Conservation (phyloP, 805 yeast genomes). For the Crinitomyces ghanaensis region DNA sequence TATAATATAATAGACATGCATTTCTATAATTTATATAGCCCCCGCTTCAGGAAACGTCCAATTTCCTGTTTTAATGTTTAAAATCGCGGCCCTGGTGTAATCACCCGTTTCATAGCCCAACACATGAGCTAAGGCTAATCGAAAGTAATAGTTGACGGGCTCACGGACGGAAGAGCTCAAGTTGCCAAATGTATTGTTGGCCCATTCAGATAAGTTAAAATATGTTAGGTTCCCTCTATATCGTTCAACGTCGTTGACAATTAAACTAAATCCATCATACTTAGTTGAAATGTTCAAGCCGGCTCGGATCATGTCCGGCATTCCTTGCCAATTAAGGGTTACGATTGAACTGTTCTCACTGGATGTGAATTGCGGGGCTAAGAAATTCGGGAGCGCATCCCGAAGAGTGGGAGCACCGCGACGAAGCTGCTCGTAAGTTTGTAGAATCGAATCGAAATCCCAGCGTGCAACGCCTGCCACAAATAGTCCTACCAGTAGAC, state of each 20-base stretch:
- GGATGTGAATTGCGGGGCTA: conserved; percentile 15
- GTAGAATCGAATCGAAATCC: conserved; percentile 87
- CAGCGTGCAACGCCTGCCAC: conserved; percentile 82
- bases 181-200: conserved; percentile 9
- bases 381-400: conserved; percentile 21
- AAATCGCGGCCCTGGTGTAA: conserved; percentile 14
- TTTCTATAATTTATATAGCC: conserved; percentile 4
- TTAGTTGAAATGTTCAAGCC: conserved; percentile 2
- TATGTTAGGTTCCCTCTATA: conserved; percentile 44
- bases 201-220: conserved; percentile 32
- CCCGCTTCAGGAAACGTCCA: conserved; percentile 12
- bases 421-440: conserved; percentile 52
- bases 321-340: conserved; percentile 15
- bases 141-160: conserved; percentile 12
- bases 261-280: conserved; percentile 45
- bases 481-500: conserved; percentile 67
- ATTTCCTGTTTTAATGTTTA: conserved; percentile 8
- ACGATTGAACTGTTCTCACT: conserved; percentile 1
- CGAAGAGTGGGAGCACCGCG: conserved; percentile 53
- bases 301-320: conserved; percentile 3
- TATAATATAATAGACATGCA: not conserved
- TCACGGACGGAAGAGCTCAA: conserved; percentile 2
- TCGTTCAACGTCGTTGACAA: conserved; percentile 71
- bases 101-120: conserved; percentile 12
- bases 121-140: conserved; percentile 15